Base-by-base conservation (phyloP, 306 rosid species). In the Adenanthera pavonina region DNA sequence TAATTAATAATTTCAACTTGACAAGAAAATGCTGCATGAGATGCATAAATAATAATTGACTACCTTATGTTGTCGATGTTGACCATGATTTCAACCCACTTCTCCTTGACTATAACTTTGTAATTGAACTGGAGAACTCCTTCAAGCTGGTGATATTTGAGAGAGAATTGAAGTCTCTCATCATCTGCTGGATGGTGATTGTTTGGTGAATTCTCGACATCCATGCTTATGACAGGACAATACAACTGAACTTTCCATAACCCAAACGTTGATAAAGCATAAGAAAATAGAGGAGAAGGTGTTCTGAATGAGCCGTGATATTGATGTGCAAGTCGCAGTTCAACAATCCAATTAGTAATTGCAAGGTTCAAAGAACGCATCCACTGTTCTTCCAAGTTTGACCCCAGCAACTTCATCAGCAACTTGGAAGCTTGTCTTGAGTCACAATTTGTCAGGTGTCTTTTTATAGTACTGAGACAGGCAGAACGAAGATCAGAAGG, bases 51-150 rank as follows among this genome's bases (percentile, higher is more conserved):
- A 13, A 33, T 34, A 14, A 25, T 33, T 61, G 68, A 66, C 12
- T 87, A 95, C 99, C 99, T 92, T 88, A 95, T 90, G 88, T 95
- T 95, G 65, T 95, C 99, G 38, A 84, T 76, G 88, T 90, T 89
- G 19, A 92, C 90, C 60, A 79, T 75, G 80, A 93, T 89, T 10
- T 90, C 92, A 13, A 95, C 80, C 99, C 97, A 95, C 82, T 81
- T 86, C 64, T 90, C 91, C 56, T 84, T 88, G 76, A 85, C 52
- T 17, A 60, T 48, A 43, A 84, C 90, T 83, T 47, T 89, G 89
- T 89, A 73, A 74, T 95, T 92, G 92, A 95, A 92, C 38, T 95
- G 99, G 61, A 95, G 84, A 73, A 93, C 98, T 41, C 99, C 98
- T 85, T 95, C 96, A 70, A 95, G 89, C 30, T 95, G 99, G 76